These are phyloP conservation scores for Pseudotulostoma volvatum DNA, from an alignment of 495 filamentous ascomycete genomes.

Conservation along the genomic window DNA sequence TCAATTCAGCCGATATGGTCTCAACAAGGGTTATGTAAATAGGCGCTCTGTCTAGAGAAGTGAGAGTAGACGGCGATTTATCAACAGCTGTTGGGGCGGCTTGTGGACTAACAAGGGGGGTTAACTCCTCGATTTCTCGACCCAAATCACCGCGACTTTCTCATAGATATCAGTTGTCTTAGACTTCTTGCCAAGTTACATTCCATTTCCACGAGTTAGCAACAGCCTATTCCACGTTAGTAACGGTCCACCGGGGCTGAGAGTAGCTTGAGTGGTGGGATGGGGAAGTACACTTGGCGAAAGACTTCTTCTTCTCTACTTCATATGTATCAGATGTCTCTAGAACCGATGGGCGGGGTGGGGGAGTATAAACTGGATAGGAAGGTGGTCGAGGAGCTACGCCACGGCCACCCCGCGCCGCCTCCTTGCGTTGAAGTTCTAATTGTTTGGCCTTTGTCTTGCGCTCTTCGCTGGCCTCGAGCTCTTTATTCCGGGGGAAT, in stretches of 20 bases:
- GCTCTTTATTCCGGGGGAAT: conserved; percentile 70
- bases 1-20: conserved; percentile 69
- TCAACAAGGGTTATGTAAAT: conserved; percentile 79
- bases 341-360: conserved; percentile 49
- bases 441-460: conserved; percentile 96
- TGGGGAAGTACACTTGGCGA: conserved; percentile 40
- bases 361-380: conserved; percentile 82
- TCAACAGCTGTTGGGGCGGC: conserved; percentile 33
- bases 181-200: conserved; percentile 97
- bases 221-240: conserved; percentile 28
- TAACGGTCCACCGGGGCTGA: conserved; percentile 5
- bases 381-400: conserved; percentile 52
- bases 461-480: conserved; percentile 93
- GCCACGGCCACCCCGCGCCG: conserved; percentile 41
- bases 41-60: conserved; percentile 59
- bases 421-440: conserved; percentile 94
- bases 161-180: conserved; percentile 95
- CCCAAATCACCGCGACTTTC: conserved; percentile 78
- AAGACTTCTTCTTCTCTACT: conserved; percentile 87
- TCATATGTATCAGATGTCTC: conserved; percentile 88
- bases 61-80: conserved; percentile 40
- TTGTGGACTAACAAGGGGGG: conserved; percentile 56
- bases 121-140: conserved; percentile 56
- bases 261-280: background rate
- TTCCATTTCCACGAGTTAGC: conserved; percentile 79